Evolutionary conservation across 345 rosid species (phyloP).

Genomic region (Salix caprea): DNA sequence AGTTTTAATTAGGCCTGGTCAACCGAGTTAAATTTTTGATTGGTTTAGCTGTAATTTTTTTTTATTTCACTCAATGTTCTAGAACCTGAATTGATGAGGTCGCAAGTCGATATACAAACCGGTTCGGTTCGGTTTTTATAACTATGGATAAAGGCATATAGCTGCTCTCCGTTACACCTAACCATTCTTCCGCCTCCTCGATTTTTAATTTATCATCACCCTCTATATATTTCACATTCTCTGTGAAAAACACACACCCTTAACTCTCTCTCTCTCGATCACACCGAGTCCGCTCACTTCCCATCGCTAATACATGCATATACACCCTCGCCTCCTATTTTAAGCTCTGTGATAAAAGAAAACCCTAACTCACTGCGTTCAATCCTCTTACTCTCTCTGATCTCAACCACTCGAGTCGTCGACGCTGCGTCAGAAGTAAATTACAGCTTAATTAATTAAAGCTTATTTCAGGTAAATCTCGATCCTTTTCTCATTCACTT

Average conservation of each 20-base stretch:
- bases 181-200: neutral
- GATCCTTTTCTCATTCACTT: neutral
- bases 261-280: conserved; percentile 5
- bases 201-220: neutral
- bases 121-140: too few species aligned
- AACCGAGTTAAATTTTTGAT: too few species aligned
- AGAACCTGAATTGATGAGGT: too few species aligned
- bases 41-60: too few species aligned
- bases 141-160: too few species aligned
- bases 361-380: neutral
- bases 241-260: neutral
- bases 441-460: neutral
- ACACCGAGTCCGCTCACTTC: neutral
- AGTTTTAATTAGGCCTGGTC: too few species aligned
- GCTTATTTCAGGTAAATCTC: neutral
- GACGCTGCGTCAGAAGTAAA: neutral
- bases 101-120: too few species aligned
- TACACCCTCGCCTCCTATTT: neutral
- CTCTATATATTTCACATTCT: too few species aligned
- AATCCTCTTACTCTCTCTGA: neutral
- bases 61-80: too few species aligned
- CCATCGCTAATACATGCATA: neutral
- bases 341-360: neutral
- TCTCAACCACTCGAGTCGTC: neutral
- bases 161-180: neutral